Evolutionary conservation across 2,329 filamentous ascomycete genomes (phyloP), one percentile per base, ranked within the genome.

Genomic region (Fusarium protoensiforme): DNA sequence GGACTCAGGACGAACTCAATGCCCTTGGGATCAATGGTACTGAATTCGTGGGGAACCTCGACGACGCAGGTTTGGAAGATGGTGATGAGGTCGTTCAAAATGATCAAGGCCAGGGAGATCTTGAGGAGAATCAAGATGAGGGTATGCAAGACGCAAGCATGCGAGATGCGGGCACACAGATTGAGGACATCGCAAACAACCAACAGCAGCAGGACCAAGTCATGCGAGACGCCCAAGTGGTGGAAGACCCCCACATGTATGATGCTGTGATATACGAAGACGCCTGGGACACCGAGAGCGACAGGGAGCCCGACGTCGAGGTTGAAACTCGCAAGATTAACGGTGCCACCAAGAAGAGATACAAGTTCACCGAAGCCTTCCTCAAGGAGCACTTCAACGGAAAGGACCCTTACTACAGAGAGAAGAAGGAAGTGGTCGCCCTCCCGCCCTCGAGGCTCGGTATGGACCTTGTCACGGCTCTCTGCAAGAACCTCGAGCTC

Each of bases 401-500:
- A 9, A 57, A 69, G 2, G 75, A 81, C 35, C 81, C 81, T 1
- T 83, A 83, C 24, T 13, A 72, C 35, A 46, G 59, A 18, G 38
- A 61, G 2, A 59, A 71, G 18, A 66, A 78, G 41, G 48, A 64
- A 13, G 61, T 67, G n/a, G 63, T 77, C 20, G 64, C 63, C 11
- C 66, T 78, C 7, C 70, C 69, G 22, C 41, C 9, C 68, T 78
- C 48, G 71, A 74, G 39, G 68, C 78, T 13, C 7, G 77, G 77
- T 20, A 81, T 83, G 57, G 84, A 88, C 72, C 78, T 88, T 53
- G 79, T 89, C 74, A 82, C 80, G 38, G 81, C 80, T 0, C 67
- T 89, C 18, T 84, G 82, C 63, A 81, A 81, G 54, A 83, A 83
- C 71, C 80, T 86, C 6, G 88, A 91, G 61, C 81, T 94, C 5